These are phyloP conservation scores for Cyclostephanos tholiformis DNA, from an alignment of 108 stramenopile genomes.

Conservation along the genomic window DNA sequence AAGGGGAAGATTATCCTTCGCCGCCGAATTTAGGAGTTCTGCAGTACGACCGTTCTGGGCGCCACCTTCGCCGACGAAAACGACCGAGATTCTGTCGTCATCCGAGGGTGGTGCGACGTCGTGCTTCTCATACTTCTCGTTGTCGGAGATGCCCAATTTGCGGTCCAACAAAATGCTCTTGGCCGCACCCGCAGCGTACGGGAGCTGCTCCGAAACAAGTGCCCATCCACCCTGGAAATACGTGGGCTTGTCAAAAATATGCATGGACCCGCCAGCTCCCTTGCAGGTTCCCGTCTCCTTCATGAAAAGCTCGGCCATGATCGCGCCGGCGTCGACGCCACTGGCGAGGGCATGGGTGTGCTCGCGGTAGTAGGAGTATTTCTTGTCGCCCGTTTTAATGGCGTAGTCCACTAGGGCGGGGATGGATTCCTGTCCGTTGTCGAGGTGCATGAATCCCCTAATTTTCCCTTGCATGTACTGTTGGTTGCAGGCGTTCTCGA, in stretches of 20 bases:
- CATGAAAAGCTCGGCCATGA: conserved; percentile 98
- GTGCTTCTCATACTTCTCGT: conserved; percentile 77
- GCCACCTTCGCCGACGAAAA: conserved; percentile 97
- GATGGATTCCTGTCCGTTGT: conserved; percentile 97
- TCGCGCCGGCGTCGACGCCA: conserved; percentile 85
- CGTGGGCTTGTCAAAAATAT: conserved; percentile 93
- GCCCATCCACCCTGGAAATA: conserved; percentile 99
- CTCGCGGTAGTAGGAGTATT: conserved; percentile 97
- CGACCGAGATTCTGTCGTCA: conserved; percentile 92
- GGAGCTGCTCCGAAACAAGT: conserved; percentile 94
- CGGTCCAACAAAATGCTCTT: conserved; percentile 94
- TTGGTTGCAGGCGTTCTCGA: conserved; percentile 99
- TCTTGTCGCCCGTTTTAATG: conserved; percentile 91
- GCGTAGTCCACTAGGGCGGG: conserved; percentile 94
- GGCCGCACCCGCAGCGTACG: conserved; percentile 96
- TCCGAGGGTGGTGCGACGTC: conserved; percentile 81
- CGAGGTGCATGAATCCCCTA: conserved; percentile 98
- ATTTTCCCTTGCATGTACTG: conserved; percentile 98
- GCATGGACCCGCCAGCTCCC: conserved; percentile 98
- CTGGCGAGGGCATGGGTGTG: conserved; percentile 97
- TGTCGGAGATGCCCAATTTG: conserved; percentile 82
- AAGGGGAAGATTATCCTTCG: conserved; percentile 96
- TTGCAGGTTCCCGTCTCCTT: conserved; percentile 98
- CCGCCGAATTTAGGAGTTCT: conserved; percentile 93
- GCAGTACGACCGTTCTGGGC: conserved; percentile 97